phyloP scores from a whole-genome alignment of 768 basidiomycete species.

The Kwoniella europaea region DNA sequence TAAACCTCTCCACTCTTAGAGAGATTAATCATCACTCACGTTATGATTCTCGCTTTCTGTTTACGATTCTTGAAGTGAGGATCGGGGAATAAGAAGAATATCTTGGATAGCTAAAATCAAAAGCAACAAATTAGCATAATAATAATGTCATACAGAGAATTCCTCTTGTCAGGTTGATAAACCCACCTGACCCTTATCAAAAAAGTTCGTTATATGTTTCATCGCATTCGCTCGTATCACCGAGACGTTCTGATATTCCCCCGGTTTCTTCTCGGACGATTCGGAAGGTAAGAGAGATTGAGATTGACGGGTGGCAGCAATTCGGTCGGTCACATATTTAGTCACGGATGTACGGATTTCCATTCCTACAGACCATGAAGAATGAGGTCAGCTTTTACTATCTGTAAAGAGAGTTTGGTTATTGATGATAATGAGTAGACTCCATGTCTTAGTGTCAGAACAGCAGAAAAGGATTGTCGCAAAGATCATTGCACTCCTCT shows the following conservation, averaged over 20 bases:
- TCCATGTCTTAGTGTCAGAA: too few relatives aligned
- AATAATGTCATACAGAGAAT: not conserved
- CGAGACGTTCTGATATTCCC: slow-evolving; percentile 74
- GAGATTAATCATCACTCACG: too few relatives aligned
- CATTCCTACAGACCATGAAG: slow-evolving; percentile 67
- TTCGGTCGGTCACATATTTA: slow-evolving; percentile 92
- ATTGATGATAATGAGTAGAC: too few relatives aligned
- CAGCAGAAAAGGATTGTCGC: too few relatives aligned
- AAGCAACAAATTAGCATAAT: not conserved
- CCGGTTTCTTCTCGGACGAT: slow-evolving; percentile 39
- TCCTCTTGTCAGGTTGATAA: not conserved
- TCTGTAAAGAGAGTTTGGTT: too few relatives aligned
- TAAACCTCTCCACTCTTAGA: too few relatives aligned
- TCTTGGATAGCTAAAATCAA: slow-evolving; percentile 67
- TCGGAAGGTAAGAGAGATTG: slow-evolving; percentile 43
- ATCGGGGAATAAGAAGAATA: slow-evolving; percentile 99
- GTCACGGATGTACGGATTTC: slow-evolving; percentile 97
- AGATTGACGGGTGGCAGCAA: slow-evolving; percentile 76
- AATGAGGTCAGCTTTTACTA: too few relatives aligned
- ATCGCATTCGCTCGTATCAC: slow-evolving; percentile 95
- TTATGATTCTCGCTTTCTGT: slow-evolving; percentile 98
- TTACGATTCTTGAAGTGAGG: slow-evolving; percentile 98
- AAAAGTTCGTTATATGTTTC: slow-evolving; percentile 98
- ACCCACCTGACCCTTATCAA: slow-evolving; percentile 75
- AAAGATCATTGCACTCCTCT: too few relatives aligned